Conservation (phyloP, 768 basidiomycete genomes). For the Galerina sulciceps region DNA sequence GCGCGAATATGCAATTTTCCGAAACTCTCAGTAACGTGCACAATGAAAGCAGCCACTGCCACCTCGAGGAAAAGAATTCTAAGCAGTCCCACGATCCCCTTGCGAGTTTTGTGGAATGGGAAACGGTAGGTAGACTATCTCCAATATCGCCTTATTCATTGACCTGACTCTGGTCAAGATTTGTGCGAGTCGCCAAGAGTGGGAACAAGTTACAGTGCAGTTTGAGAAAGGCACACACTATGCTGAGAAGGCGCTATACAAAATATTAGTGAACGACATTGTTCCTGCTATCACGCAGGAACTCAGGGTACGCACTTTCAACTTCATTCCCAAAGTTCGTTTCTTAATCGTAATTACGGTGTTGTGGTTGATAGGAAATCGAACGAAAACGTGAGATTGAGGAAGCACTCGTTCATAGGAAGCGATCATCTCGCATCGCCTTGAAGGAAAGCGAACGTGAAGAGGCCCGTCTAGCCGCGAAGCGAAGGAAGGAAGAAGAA, state of each 20-base stretch:
- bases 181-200: conserved; percentile 82
- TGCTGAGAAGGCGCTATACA: conserved; percentile 79
- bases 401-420: conserved; percentile 81
- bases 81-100: conserved; percentile 32
- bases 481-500: conserved; percentile 64
- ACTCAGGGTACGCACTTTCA: conserved; percentile 54
- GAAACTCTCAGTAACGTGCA: background rate
- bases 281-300: conserved; percentile 73
- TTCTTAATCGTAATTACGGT: background rate
- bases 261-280: conserved; percentile 63
- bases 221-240: conserved; percentile 81
- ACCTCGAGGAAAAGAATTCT: conserved; percentile 10
- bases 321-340: background rate
- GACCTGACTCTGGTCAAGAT: conserved; percentile 49
- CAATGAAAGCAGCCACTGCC: background rate
- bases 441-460: conserved; percentile 81
- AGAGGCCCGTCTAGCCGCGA: conserved; percentile 64
- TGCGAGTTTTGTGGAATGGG: conserved; percentile 83
- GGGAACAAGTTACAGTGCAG: conserved; percentile 77
- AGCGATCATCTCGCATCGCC: conserved; percentile 90
- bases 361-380: conserved; percentile 48
- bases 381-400: conserved; percentile 67
- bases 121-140: conserved; percentile 62
- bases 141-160: background rate
- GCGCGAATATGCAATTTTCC: background rate